These are phyloP conservation scores for Aeschynomene evenia DNA, from an alignment of 306 rosid species.

Conservation along the genomic window DNA sequence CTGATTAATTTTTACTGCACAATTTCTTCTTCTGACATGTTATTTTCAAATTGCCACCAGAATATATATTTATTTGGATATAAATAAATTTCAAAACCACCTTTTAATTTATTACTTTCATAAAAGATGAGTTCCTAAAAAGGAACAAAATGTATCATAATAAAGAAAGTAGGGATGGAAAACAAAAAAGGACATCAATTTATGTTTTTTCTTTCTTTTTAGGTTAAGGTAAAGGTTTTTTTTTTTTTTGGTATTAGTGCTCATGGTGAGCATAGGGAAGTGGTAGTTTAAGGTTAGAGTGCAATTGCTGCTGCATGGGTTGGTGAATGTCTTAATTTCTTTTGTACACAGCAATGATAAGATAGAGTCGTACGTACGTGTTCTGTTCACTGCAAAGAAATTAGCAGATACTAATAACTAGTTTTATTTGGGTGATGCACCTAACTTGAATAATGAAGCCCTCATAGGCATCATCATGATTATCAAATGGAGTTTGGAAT, in stretches of 20 bases:
- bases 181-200: neutral
- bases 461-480: slow-evolving; percentile 28
- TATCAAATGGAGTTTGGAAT: neutral
- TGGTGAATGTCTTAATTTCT: slow-evolving; percentile 27
- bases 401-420: slow-evolving; percentile 9
- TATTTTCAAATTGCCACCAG: neutral
- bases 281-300: slow-evolving; percentile 8
- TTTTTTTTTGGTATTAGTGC: neutral
- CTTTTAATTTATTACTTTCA: slow-evolving; percentile 10
- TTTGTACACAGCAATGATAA: slow-evolving; percentile 32
- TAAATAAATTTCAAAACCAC: neutral
- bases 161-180: neutral
- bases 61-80: neutral
- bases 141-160: slow-evolving; percentile 9
- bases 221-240: neutral
- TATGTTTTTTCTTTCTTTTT: neutral
- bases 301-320: slow-evolving; percentile 9
- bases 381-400: neutral
- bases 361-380: too few relatives aligned
- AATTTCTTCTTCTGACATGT: slow-evolving; percentile 8
- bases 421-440: slow-evolving; percentile 27
- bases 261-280: neutral
- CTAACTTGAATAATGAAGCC: slow-evolving; percentile 27
- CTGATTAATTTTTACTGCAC: neutral
- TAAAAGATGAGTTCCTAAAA: slow-evolving; percentile 20